phyloP scores from a whole-genome alignment of 768 basidiomycete species.

The Xerocomus brunneocitrinus region DNA sequence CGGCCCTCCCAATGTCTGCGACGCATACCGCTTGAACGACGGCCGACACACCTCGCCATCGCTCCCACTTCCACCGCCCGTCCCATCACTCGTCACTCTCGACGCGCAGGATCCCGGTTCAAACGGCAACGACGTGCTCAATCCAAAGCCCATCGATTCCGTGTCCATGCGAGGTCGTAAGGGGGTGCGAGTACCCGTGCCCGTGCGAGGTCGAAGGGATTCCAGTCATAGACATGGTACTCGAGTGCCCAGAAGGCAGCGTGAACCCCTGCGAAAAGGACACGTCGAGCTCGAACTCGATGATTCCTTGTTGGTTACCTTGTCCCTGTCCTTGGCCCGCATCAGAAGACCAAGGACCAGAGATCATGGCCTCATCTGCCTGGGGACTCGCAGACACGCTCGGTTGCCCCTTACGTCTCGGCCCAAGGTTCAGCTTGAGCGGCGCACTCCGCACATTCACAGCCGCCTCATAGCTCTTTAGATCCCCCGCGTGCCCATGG shows the following conservation, averaged over 20 bases:
- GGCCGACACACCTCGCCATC: conserved; percentile 42
- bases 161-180: not conserved
- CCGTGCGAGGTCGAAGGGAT: conserved; percentile 4
- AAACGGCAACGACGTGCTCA: conserved; percentile 11
- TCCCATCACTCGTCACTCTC: conserved; percentile 31
- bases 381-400: conserved; percentile 18
- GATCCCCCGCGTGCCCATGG: conserved; percentile 53
- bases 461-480: conserved; percentile 71
- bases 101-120: conserved; percentile 27
- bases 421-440: conserved; percentile 51
- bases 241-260: conserved; percentile 7
- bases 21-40: conserved; percentile 68
- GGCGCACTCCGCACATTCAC: conserved; percentile 65
- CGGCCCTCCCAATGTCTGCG: conserved; percentile 61
- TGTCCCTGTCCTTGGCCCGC: not conserved
- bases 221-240: conserved; percentile 11
- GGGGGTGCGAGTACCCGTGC: not conserved
- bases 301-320: conserved; percentile 20
- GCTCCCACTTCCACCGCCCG: conserved; percentile 30
- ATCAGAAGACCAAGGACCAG: not conserved
- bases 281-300: conserved; percentile 35
- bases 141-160: conserved; percentile 5
- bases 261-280: conserved; percentile 42
- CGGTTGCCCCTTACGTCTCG: conserved; percentile 32
- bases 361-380: not conserved